Evolutionary conservation across 257 asterid species (phyloP).

Genomic region (Solanum microdontum): DNA sequence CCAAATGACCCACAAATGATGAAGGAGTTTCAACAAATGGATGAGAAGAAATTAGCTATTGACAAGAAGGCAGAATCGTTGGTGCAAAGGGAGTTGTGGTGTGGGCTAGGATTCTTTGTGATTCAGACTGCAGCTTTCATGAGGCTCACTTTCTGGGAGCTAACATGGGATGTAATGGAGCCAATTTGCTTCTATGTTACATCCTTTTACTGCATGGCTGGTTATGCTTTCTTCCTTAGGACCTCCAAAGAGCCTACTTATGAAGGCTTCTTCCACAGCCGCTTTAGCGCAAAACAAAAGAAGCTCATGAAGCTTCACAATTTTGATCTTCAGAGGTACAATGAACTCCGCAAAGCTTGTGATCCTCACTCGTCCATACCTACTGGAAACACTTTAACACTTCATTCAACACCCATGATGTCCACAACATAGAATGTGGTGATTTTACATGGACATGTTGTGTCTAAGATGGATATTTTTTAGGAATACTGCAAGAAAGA

Average conservation of each 20-base stretch:
- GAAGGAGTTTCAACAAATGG: slow-evolving; percentile 57
- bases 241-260: slow-evolving; percentile 73
- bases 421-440: background rate
- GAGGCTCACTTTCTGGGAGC: slow-evolving; percentile 94
- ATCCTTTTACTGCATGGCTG: slow-evolving; percentile 65
- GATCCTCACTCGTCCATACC: slow-evolving; percentile 9
- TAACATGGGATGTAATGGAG: slow-evolving; percentile 95
- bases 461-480: background rate
- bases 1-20: slow-evolving; percentile 31
- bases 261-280: slow-evolving; percentile 71
- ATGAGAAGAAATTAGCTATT: slow-evolving; percentile 41
- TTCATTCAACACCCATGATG: background rate
- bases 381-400: background rate
- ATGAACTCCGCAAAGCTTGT: slow-evolving; percentile 39
- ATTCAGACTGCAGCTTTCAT: slow-evolving; percentile 79
- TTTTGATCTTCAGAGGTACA: slow-evolving; percentile 51
- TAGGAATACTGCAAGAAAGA: background rate
- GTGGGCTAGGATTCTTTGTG: slow-evolving; percentile 51
- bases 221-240: slow-evolving; percentile 62
- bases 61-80: slow-evolving; percentile 41
- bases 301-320: slow-evolving; percentile 35
- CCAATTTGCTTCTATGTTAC: slow-evolving; percentile 86
- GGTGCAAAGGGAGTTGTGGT: slow-evolving; percentile 60
- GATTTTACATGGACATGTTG: background rate
- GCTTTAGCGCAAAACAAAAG: slow-evolving; percentile 52